These are phyloP conservation scores for Solanum pennellii DNA, from an alignment of 257 asterid species.

Conservation along the genomic window DNA sequence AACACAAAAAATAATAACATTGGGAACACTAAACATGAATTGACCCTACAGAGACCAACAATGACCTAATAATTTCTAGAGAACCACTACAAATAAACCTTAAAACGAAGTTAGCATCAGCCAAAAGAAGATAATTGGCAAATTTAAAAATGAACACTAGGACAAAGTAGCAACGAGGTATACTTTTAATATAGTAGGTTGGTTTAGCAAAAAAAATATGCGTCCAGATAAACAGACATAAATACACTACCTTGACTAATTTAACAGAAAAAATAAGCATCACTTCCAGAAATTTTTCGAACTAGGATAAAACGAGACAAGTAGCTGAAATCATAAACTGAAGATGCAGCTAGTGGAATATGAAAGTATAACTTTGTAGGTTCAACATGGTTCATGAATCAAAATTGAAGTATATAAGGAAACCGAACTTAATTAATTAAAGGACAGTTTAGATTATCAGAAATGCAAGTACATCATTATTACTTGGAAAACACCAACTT, in stretches of 20 bases:
- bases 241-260: neutral
- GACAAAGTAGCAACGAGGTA: neutral
- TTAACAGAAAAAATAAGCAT: neutral
- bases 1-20: neutral
- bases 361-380: neutral
- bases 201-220: neutral
- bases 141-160: neutral
- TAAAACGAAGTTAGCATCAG: neutral
- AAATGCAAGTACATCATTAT: neutral
- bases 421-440: neutral
- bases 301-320: neutral
- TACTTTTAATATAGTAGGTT: neutral
- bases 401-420: neutral
- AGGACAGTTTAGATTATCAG: neutral
- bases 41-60: neutral
- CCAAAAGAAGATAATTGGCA: neutral
- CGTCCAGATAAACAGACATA: neutral
- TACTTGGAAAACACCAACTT: neutral
- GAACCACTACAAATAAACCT: neutral
- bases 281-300: neutral
- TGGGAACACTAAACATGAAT: neutral
- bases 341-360: neutral
- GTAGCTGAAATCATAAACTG: neutral
- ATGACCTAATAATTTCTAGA: neutral
- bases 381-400: neutral